These are phyloP conservation scores for Plantago major DNA, from an alignment of 257 asterid species.

Conservation along the genomic window DNA sequence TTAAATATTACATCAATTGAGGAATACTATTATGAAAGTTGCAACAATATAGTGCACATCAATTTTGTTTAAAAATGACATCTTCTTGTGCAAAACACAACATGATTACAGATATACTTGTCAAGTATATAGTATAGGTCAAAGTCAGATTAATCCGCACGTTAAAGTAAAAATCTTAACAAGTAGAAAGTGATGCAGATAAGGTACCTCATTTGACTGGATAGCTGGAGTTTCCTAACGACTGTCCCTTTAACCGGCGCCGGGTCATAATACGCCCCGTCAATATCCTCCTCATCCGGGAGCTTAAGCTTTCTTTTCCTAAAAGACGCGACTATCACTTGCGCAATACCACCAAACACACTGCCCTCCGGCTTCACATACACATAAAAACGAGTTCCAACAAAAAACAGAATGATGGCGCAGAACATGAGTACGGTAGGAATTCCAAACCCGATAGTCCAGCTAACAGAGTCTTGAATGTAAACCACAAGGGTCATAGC, in stretches of 20 bases:
- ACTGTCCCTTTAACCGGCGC: slow-evolving; percentile 26
- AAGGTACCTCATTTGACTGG: slow-evolving; percentile 47
- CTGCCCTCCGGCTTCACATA: slow-evolving; percentile 75
- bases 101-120: too few species aligned
- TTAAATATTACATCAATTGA: too few species aligned
- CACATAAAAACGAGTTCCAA: slow-evolving; percentile 51
- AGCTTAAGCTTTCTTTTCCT: slow-evolving; percentile 49
- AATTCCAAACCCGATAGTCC: slow-evolving; percentile 62
- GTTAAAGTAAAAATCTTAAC: not conserved
- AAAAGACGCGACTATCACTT: slow-evolving; percentile 44
- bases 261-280: slow-evolving; percentile 47
- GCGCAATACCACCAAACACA: slow-evolving; percentile 48
- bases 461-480: slow-evolving; percentile 66
- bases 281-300: slow-evolving; percentile 17
- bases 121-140: too few species aligned
- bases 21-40: not conserved
- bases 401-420: slow-evolving; percentile 45
- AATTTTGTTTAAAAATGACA: too few species aligned
- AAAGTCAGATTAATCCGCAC: too few species aligned
- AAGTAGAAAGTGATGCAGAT: not conserved
- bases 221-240: slow-evolving; percentile 37
- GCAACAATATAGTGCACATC: too few species aligned
- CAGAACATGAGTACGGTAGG: slow-evolving; percentile 56
- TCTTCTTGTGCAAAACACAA: too few species aligned
- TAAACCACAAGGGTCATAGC: slow-evolving; percentile 65